phyloP scores from a whole-genome alignment of 2,329 filamentous ascomycete genomes.

The Aspergillus neotritici region DNA sequence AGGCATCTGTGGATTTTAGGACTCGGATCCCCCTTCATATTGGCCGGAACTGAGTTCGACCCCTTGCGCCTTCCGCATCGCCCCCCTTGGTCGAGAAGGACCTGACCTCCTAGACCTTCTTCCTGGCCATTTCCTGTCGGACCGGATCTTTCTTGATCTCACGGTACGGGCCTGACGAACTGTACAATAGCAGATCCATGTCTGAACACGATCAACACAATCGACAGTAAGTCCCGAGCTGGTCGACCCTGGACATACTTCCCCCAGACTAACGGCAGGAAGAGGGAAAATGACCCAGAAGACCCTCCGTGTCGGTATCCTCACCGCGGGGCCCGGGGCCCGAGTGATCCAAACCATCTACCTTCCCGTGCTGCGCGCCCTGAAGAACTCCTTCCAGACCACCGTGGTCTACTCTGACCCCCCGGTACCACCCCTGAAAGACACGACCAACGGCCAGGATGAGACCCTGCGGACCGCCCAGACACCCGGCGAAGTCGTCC shows the following conservation, averaged over 20 bases:
- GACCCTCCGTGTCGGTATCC: constrained; percentile 30
- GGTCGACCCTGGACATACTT: not conserved
- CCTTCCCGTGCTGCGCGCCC: constrained; percentile 47
- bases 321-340: constrained; percentile 25
- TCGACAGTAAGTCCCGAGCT: too few relatives aligned
- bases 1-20: too few relatives aligned
- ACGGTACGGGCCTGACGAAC: too few relatives aligned
- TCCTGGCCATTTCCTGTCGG: too few relatives aligned
- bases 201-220: too few relatives aligned
- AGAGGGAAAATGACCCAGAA: constrained; percentile 15
- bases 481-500: constrained; percentile 25
- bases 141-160: too few relatives aligned
- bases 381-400: constrained; percentile 38
- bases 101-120: too few relatives aligned
- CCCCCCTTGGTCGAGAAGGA: too few relatives aligned
- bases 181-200: too few relatives aligned
- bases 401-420: constrained; percentile 42
- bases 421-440: constrained; percentile 38
- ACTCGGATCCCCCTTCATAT: too few relatives aligned
- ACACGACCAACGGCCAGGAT: not conserved
- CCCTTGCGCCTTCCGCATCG: too few relatives aligned
- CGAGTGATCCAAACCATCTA: constrained; percentile 51
- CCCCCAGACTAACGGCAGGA: not conserved
- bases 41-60: too few relatives aligned
- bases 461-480: not conserved